Percentiles rank a stretch among this genome's conserved stretches.
Conservation (phyloP, 352 stramenopile genomes). For the Globisporangium orthogonon region DNA sequence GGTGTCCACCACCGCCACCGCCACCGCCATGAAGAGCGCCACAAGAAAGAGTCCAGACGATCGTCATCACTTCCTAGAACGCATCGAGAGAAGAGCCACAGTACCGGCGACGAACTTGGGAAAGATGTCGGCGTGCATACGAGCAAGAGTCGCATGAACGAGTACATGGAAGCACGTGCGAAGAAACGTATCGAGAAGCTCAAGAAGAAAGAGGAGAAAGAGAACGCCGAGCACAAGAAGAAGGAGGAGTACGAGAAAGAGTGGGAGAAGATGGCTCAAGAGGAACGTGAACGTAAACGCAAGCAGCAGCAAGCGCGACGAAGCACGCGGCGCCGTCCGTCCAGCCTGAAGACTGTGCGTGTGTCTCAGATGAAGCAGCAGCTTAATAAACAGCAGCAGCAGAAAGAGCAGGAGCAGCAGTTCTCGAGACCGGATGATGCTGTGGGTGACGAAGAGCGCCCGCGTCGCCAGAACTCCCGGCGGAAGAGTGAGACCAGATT, state of each 20-base stretch:
- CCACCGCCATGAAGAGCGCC: conserved; percentile 17
- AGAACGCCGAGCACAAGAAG: conserved; percentile 67
- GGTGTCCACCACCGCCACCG: not conserved
- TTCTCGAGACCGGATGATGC: conserved; percentile 23
- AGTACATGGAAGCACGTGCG: conserved; percentile 82
- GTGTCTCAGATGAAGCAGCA: conserved; percentile 84
- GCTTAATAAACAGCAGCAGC: conserved; percentile 63
- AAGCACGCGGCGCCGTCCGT: conserved; percentile 55
- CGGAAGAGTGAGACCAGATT: conserved; percentile 45
- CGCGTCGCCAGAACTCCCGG: conserved; percentile 17
- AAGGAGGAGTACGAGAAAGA: conserved; percentile 86
- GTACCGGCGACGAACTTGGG: conserved; percentile 18
- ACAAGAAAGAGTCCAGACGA: conserved; percentile 14
- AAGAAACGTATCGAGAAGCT: conserved; percentile 76
- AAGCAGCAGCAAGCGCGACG: conserved; percentile 74
- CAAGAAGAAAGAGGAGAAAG: conserved; percentile 65
- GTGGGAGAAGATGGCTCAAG: conserved; percentile 85
- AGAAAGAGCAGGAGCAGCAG: conserved; percentile 33
- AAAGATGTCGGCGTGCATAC: conserved; percentile 7
- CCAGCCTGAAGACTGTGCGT: conserved; percentile 77
- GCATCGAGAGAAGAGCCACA: conserved; percentile 34
- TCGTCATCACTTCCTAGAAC: conserved; percentile 29
- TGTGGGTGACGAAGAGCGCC: conserved; percentile 19
- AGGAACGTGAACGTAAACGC: conserved; percentile 74
- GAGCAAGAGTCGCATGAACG: conserved; percentile 82